Evolutionary conservation across 1,284 basidiomycete species (phyloP).

Genomic region (Naganishia albida): DNA sequence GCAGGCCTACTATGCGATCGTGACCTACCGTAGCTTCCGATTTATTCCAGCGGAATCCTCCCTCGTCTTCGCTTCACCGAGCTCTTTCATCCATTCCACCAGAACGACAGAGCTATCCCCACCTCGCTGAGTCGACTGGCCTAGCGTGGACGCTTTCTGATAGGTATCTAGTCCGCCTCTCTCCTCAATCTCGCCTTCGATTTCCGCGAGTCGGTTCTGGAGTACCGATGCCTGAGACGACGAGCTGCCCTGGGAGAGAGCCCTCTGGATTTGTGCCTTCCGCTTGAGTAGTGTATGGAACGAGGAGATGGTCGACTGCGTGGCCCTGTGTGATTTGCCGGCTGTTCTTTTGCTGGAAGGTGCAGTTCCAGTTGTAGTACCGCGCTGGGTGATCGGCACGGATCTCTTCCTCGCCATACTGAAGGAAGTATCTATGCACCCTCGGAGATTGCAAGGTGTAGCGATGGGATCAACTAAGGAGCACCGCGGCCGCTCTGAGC

Average conservation of each 20-base stretch:
- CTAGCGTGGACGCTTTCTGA: slow-evolving; percentile 75
- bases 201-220: slow-evolving; percentile 2
- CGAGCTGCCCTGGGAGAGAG: slow-evolving; percentile 28
- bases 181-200: slow-evolving; percentile 62
- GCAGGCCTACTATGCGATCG: neutral
- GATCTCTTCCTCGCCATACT: slow-evolving; percentile 15
- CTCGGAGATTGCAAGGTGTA: too few relatives aligned
- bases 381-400: slow-evolving; percentile 16
- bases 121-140: slow-evolving; percentile 75
- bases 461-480: too few relatives aligned
- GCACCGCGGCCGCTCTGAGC: too few relatives aligned
- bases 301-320: slow-evolving; percentile 48
- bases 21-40: neutral
- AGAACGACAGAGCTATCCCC: slow-evolving; percentile 80
- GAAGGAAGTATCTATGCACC: too few relatives aligned
- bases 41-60: slow-evolving; percentile 53
- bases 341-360: neutral
- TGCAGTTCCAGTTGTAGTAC: neutral
- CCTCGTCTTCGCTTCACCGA: slow-evolving; percentile 48
- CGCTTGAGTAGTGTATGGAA: slow-evolving; percentile 52
- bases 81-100: slow-evolving; percentile 69
- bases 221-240: slow-evolving; percentile 11
- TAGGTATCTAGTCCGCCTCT: slow-evolving; percentile 76
- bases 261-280: slow-evolving; percentile 38
- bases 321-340: slow-evolving; percentile 38